A percentile compares a stretch with the other conserved stretches of the same genome.
These are phyloP conservation scores for Mrakia hoshinonis DNA, from an alignment of 768 basidiomycete genomes.

Conservation along the genomic window DNA sequence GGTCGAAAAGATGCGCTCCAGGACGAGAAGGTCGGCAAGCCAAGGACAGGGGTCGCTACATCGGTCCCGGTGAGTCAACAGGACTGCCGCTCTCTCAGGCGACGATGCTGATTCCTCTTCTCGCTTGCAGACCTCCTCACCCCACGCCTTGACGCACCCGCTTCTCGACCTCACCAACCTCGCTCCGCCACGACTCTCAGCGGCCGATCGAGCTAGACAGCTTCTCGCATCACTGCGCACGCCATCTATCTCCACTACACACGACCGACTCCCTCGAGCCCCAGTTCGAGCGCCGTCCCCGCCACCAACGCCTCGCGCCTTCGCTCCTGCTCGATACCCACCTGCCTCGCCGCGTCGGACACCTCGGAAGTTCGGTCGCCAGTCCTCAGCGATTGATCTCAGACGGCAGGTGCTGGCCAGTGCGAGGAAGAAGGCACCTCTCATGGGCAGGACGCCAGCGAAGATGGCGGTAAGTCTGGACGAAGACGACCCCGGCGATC, in stretches of 20 bases:
- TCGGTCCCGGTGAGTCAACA: too few species aligned
- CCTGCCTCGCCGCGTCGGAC: neutral
- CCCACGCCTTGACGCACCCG: neutral
- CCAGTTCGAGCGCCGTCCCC: neutral
- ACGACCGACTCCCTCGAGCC: neutral
- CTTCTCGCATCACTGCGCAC: neutral
- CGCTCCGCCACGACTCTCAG: neutral
- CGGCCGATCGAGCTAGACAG: neutral
- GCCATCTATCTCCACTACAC: neutral
- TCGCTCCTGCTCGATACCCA: neutral
- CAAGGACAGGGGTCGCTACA: too few species aligned
- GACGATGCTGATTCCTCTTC: neutral
- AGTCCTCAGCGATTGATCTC: neutral
- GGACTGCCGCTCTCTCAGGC: neutral
- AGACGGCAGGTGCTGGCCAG: neutral
- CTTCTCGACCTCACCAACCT: slow-evolving; percentile 1
- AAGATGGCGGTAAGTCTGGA: neutral
- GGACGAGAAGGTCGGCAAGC: too few species aligned
- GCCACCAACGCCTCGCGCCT: neutral
- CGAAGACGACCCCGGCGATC: neutral
- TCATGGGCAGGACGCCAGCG: neutral
- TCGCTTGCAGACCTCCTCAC: neutral
- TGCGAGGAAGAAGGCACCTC: neutral
- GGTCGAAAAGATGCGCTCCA: too few species aligned
- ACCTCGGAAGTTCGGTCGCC: neutral